Base-by-base conservation (phyloP, 441 rosid species). In the Erodium trifolium region DNA sequence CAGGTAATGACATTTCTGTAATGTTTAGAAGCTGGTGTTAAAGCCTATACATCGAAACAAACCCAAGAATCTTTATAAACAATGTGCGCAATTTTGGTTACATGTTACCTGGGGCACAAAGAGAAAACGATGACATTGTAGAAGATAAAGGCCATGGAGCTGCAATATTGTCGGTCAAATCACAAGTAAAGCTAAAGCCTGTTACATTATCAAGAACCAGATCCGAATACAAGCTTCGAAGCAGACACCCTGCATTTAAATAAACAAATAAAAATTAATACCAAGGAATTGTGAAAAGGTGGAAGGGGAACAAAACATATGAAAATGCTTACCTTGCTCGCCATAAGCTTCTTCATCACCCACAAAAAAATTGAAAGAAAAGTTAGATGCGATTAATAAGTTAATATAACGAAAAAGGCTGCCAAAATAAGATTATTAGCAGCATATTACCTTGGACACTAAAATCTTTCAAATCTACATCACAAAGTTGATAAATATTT, bases 141-240 rank as follows among this genome's bases (percentile, higher is more conserved):
- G 97, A 87, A n/a, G 98, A 91, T 66, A 85, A 79, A 66, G 99
- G 99, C 99, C 99, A 93, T 47, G 99, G 99, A 47, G 99, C 97
- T 18, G 79, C 95, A 67, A 89, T 91, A 77, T 93, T 93, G 79
- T 93, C 99, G 51, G 88, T 86, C 81, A 93, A 78, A 82, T 93
- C 99, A 71, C 97, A 93, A 11, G 95, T 87, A 83, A 93, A 89
- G 73, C 96, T 88, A 85, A 80, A 88, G 57, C 97, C 99, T 31
- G 97, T 87, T 57, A 84, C 70, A 78, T 88, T 93, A 81, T 93
- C 99, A 75, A 87, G 79, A 71, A 87, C 76, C 78, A 93, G 80
- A 82, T 91, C 93, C 65, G 92, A 81, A 31, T 95, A 96, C 77
- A 71, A 84, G 85, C 97, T 93, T 69, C 93, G 83, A 7, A 91